Base-by-base conservation (phyloP, 768 basidiomycete genomes). In the Suillus alpinus region DNA sequence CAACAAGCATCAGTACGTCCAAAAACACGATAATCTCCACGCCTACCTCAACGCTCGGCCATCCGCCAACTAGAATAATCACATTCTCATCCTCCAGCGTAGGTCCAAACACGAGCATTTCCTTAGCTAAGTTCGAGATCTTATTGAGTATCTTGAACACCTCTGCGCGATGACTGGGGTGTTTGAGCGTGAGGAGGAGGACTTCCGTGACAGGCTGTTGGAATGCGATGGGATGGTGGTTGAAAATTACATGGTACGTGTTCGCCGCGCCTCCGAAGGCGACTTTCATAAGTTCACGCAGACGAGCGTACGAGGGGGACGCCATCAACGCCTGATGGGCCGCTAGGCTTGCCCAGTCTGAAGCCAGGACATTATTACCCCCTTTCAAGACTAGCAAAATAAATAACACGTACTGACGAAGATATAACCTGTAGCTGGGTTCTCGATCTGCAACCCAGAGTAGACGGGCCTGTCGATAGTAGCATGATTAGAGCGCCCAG, bases 271-370 rank as follows among this genome's bases (percentile, higher is more conserved):
- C 57, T 5, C 44, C 40, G 16, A 71, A 1, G 36, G 56, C 43
- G 12, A 59, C 57, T 14, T 29, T 41, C 39, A 70, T 62, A 4
- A 29, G 14, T 12, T 23, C 39, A 18, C 47, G 0, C 44, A 72
- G 31, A 2, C 2, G 41, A 4, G 39, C 2, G 39, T 67, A 67
- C 6, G 37, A 32, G 1, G 57, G 39, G 43, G 6, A 20, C 55
- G 4, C 34, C 1, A 66, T 65, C 37, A 68, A 0, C 0, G 62
- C 58, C 46, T 61, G 34, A 59, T 71, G 71, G n/a, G 61, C 36
- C 18, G 71, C 67, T 13, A 55, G 62, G 39, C 9, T 67, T 9
- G 65, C 70, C 67, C 71, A 71, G 55, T 72, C 71, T 72, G 18
- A 46, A 20, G 29, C 18, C 7, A 20, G 40, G 46, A 31, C 34